Percentiles rank a stretch among this genome's conserved stretches.
These are phyloP conservation scores for Punica granatum DNA, from an alignment of 345 rosid genomes.

Conservation along the genomic window DNA sequence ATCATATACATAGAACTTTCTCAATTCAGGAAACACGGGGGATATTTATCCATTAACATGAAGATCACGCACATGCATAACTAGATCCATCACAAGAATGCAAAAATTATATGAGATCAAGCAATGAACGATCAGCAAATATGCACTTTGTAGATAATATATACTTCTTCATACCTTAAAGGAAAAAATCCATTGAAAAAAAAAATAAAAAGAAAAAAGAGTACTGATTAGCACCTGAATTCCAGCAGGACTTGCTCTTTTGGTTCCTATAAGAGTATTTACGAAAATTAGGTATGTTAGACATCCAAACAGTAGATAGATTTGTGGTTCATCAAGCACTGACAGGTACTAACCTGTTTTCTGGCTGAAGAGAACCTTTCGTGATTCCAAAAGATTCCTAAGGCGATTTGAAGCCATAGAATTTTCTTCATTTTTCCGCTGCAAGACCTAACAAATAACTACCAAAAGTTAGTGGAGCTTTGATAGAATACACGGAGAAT, in stretches of 20 bases:
- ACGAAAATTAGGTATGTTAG: slow-evolving; percentile 7
- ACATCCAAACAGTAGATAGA: slow-evolving; percentile 1
- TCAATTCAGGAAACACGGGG: neutral
- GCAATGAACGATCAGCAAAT: neutral
- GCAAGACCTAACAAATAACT: slow-evolving; percentile 48
- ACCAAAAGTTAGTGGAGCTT: slow-evolving; percentile 5
- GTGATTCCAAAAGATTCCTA: slow-evolving; percentile 40
- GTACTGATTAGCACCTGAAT: slow-evolving; percentile 33
- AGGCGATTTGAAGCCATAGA: slow-evolving; percentile 45
- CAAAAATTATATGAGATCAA: neutral
- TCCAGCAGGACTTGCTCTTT: slow-evolving; percentile 28
- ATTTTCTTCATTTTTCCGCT: slow-evolving; percentile 71
- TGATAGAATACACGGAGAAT: neutral
- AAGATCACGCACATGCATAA: neutral
- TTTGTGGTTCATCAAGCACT: slow-evolving; percentile 1
- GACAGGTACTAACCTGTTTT: slow-evolving; percentile 25
- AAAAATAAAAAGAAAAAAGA: neutral
- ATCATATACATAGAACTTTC: neutral
- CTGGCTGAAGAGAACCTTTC: slow-evolving; percentile 31
- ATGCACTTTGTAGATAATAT: neutral
- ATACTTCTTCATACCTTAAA: neutral
- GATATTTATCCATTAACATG: neutral
- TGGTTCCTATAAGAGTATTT: slow-evolving; percentile 35
- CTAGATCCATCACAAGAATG: neutral
- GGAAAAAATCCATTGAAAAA: neutral